Evolutionary conservation across 148 eudicot species (phyloP), one percentile per base, ranked within the genome.

Genomic region (Heliosperma pusillum): DNA sequence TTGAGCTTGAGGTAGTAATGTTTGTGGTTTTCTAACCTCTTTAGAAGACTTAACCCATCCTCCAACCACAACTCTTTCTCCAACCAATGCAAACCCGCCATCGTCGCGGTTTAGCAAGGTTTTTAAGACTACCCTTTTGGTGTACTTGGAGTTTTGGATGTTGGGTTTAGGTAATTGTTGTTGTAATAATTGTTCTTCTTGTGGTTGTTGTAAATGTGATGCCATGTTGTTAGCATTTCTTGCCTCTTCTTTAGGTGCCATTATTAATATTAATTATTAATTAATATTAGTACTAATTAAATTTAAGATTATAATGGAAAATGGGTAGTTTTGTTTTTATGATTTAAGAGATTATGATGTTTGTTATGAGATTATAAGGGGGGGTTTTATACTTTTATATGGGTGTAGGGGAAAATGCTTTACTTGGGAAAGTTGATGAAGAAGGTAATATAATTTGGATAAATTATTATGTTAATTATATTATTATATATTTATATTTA

Each of bases 31-130:
- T 66, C 79, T 84, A 74, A 87, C 81, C 83, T 90, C 97, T 59
- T 82, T 93, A 44, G 91, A 81, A 70, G 97, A 85, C 77, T 90
- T 92, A 36, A 95, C 97, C 99, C 99, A 95, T 25, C 99, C 99
- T 26, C 97, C 97, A 12, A 95, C 73, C 56, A 95, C 91, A 44
- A 88, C 68, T 56, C 86, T 90, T 63, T 83, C 74, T 4, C 93
- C 96, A 4, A 83, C 72, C 83, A 87, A 74, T 1, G 90, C 90
- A 22, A 75, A 24, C 8, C 93, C 93, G 22, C 86, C 78, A 47
- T 94, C 97, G 7, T 69, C 58, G 4, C 88, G 86, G 40, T 68
- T 81, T 3, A 88, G 40, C 17, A 92, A 53, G 56, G 87, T 77
- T 80, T 88, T 89, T 40, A 95, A 69, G 65, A 89, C 60, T 8